Evolutionary conservation across 2,329 filamentous ascomycete species (phyloP), one percentile per base, ranked within the genome.

Genomic region (Trichoderma koningii): DNA sequence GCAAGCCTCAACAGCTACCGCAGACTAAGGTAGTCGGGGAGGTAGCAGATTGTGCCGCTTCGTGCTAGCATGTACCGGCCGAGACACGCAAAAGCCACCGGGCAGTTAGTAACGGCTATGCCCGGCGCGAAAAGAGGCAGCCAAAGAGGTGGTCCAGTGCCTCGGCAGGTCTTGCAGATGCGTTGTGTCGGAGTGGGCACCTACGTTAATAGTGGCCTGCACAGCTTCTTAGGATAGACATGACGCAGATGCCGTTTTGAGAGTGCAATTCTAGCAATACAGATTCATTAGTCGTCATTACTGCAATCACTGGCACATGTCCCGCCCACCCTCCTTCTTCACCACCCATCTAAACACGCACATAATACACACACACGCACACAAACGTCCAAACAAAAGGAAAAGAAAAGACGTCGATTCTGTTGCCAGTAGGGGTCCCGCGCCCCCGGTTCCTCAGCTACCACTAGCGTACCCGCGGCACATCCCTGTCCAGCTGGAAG

Each of bases 401-500:
- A 6, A 41, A 42, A 55, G 14, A 6, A 41, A 42, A 55, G 28
- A 38, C 34, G n/a, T 19, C 21, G 44, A 9, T 7, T 21, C 53
- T 15, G 38, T 23, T 21, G 19, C 28, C 30, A 12, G 44, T 28
- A 45, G n/a, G 44, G 44, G 12, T 38, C 34, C 34, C 34, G 12
- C 30, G 7, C 15, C 56, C 44, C 19, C 30, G 41, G 28, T 28
- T 17, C 21, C 34, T 38, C 34, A 38, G 34, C 34, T 9, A 30
- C 23, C 52, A 51, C 42, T 64, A 64, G 62, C 64, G 50, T 38
- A 62, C 52, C 64, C 53, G 59, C 47, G 45, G 47, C 48, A n/a
- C 48, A 67, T 64, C 66, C 66, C 65, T 67, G 66, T 64, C 66
- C 66, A 67, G 66, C 66, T 67, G 66, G 66, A 67, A 55, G 15